phyloP scores from a whole-genome alignment of 1,139 yeast species.

The Suhomyces chickasaworum region DNA sequence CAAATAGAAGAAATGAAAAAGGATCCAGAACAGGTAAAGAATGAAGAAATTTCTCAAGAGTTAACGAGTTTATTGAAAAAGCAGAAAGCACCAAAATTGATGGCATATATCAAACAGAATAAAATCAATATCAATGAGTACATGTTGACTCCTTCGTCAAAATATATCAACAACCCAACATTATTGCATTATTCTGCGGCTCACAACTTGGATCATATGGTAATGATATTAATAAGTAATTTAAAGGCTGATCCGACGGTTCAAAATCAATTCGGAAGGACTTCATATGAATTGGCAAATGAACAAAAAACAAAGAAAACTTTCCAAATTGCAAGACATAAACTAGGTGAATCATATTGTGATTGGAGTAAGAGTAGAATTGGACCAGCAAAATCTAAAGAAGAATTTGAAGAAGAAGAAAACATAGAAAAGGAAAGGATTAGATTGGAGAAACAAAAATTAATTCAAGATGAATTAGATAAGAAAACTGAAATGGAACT shows the following conservation, averaged over 20 bases:
- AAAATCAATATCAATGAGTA: constrained; percentile 53
- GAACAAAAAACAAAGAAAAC: constrained; percentile 51
- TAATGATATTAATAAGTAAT: constrained; percentile 61
- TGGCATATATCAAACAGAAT: constrained; percentile 62
- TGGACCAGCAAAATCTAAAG: constrained; percentile 64
- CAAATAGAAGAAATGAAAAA: constrained; percentile 16
- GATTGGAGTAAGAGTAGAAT: constrained; percentile 74
- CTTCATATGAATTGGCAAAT: constrained; percentile 60
- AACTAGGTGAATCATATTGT: constrained; percentile 66
- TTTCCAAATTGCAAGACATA: constrained; percentile 69
- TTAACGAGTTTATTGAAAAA: constrained; percentile 61
- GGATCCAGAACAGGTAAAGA: constrained; percentile 34
- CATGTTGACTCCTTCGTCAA: constrained; percentile 53
- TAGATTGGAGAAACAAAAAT: constrained; percentile 38
- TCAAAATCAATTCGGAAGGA: constrained; percentile 54
- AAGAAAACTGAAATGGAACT: constrained; percentile 42
- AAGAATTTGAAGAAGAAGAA: constrained; percentile 55
- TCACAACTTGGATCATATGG: constrained; percentile 67
- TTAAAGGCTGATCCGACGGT: constrained; percentile 72
- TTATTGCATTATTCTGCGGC: constrained; percentile 78
- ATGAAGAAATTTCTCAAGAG: constrained; percentile 53
- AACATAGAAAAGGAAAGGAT: constrained; percentile 34
- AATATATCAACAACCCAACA: constrained; percentile 65
- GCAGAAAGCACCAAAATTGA: constrained; percentile 76
- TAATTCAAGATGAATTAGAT: constrained; percentile 44